Evolutionary conservation across 2,329 filamentous ascomycete genomes (phyloP).

Genomic region (Emergomyces africanus): DNA sequence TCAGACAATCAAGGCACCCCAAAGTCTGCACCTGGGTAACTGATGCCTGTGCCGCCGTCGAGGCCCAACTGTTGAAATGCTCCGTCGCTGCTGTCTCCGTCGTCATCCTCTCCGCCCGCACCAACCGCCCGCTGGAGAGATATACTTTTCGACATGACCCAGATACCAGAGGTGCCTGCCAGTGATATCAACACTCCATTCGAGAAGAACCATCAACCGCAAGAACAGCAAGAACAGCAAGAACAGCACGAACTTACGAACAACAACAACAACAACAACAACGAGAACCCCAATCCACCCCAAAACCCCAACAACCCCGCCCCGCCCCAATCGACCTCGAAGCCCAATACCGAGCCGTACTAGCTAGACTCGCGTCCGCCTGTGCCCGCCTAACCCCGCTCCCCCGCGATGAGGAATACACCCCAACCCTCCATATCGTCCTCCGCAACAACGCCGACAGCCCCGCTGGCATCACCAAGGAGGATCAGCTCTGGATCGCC

Average conservation of each 20-base stretch:
- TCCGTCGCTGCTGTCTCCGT: slow-evolving; percentile 43
- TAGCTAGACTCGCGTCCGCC: slow-evolving; percentile 32
- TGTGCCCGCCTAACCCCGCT: slow-evolving; percentile 31
- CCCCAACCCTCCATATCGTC: slow-evolving; percentile 38
- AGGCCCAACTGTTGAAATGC: slow-evolving; percentile 53
- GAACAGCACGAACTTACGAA: slow-evolving; percentile 2
- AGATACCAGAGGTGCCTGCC: slow-evolving; percentile 39
- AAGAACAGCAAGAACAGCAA: slow-evolving; percentile 3
- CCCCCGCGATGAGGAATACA: slow-evolving; percentile 35
- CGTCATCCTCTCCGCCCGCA: slow-evolving; percentile 41
- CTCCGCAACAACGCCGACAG: slow-evolving; percentile 34
- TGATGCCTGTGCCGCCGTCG: slow-evolving; percentile 63
- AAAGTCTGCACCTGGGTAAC: slow-evolving; percentile 74
- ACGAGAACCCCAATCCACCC: slow-evolving; percentile 3
- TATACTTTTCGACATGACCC: slow-evolving; percentile 48
- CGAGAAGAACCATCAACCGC: slow-evolving; percentile 19
- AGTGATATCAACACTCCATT: slow-evolving; percentile 41
- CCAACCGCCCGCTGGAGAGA: slow-evolving; percentile 43
- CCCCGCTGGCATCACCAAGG: slow-evolving; percentile 33
- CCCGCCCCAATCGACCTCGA: slow-evolving; percentile 29
- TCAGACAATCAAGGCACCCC: slow-evolving; percentile 77
- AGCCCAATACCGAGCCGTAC: slow-evolving; percentile 36
- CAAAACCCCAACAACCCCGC: background rate
- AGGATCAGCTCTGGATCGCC: slow-evolving; percentile 49
- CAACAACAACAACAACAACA: slow-evolving; percentile 2